Conservation (phyloP, 306 rosid species). For the Purshia tridentata region DNA sequence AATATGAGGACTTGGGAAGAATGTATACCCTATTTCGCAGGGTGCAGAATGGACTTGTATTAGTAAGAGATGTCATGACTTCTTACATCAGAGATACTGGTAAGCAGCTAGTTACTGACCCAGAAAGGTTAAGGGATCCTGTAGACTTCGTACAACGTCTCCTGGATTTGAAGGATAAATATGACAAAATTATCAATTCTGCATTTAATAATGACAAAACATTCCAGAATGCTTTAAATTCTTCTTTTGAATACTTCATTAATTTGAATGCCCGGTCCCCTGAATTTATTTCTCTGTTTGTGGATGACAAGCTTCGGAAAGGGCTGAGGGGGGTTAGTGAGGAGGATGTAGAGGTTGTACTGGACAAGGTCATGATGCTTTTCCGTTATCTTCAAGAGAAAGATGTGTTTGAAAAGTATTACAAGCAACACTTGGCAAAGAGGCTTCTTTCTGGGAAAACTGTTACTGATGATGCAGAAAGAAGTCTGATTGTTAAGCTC, state of each 20-base stretch:
- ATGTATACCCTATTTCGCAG: conserved; percentile 76
- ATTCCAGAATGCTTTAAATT: conserved; percentile 88
- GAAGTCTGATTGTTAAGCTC: conserved; percentile 82
- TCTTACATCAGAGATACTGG: conserved; percentile 70
- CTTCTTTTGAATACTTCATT: conserved; percentile 80
- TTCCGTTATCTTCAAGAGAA: conserved; percentile 81
- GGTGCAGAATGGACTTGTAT: conserved; percentile 54
- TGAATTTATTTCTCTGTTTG: conserved; percentile 74
- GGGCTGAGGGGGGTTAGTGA: conserved; percentile 82
- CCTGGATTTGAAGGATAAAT: conserved; percentile 73
- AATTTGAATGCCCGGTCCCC: conserved; percentile 79
- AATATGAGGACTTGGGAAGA: conserved; percentile 76
- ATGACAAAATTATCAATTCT: conserved; percentile 62
- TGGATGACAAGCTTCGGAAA: conserved; percentile 76
- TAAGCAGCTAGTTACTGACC: conserved; percentile 77
- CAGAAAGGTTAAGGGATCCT: conserved; percentile 79
- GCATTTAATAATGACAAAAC: conserved; percentile 85
- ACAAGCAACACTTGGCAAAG: conserved; percentile 85
- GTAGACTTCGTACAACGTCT: conserved; percentile 84
- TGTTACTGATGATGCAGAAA: conserved; percentile 77
- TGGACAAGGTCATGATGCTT: conserved; percentile 82
- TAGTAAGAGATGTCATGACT: conserved; percentile 69
- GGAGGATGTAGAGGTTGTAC: conserved; percentile 83
- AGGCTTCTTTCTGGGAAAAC: conserved; percentile 80
- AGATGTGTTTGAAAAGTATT: conserved; percentile 83